A percentile compares a stretch with the other conserved stretches of the same genome.
Evolutionary conservation across 2,329 filamentous ascomycete genomes (phyloP).

Genomic region (Fusarium xylarioides): DNA sequence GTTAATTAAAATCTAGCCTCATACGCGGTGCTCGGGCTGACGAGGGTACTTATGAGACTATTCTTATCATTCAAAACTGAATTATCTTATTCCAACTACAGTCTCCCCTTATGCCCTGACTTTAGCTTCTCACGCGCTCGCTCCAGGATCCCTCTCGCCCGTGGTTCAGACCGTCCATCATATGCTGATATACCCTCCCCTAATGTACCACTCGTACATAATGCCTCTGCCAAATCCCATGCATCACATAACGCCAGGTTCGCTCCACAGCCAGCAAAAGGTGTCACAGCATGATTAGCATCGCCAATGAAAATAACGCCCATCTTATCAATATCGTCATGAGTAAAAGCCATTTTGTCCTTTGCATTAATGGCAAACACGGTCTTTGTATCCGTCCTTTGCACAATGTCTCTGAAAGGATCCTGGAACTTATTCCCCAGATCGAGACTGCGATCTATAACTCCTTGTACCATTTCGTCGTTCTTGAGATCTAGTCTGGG

Average conservation of each 20-base stretch:
- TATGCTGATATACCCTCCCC: slow-evolving; percentile 45
- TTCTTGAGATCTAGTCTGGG: slow-evolving; percentile 18
- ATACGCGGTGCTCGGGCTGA: accelerated
- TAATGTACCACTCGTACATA: slow-evolving; percentile 44
- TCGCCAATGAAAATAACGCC: slow-evolving; percentile 59
- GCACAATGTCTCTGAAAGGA: slow-evolving; percentile 52
- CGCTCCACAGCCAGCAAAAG: slow-evolving; percentile 59
- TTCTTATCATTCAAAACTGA: no score
- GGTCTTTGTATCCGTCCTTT: slow-evolving; percentile 50
- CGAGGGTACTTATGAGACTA: neutral
- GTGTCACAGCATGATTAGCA: slow-evolving; percentile 59
- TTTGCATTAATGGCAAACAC: slow-evolving; percentile 52
- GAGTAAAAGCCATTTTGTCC: slow-evolving; percentile 56
- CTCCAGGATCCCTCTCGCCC: slow-evolving; percentile 42
- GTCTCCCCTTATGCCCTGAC: slow-evolving; percentile 30
- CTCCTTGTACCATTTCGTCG: slow-evolving; percentile 36
- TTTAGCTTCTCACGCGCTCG: slow-evolving; percentile 37
- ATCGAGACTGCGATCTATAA: slow-evolving; percentile 46
- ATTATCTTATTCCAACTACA: neutral
- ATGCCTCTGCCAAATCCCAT: slow-evolving; percentile 55
- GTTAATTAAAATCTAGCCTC: neutral
- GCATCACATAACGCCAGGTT: slow-evolving; percentile 59
- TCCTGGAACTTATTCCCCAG: slow-evolving; percentile 49
- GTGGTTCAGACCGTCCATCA: slow-evolving; percentile 49
- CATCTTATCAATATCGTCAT: slow-evolving; percentile 39